Evolutionary conservation across 345 rosid genomes (phyloP).

Genomic region (Durio zibethinus): DNA sequence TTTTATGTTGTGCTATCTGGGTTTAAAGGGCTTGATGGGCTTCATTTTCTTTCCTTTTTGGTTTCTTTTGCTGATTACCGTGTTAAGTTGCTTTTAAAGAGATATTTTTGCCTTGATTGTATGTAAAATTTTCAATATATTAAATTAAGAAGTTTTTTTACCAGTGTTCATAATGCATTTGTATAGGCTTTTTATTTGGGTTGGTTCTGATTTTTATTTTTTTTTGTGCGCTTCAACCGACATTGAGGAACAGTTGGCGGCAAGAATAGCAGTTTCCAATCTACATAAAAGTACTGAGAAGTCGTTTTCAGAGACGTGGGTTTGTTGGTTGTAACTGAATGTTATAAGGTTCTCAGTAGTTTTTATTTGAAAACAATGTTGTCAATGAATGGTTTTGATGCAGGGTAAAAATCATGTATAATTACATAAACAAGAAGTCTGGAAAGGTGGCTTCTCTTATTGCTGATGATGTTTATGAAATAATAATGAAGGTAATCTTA

Average conservation of each 20-base stretch:
- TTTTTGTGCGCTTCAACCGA: neutral
- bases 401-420: constrained; percentile 61
- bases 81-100: neutral
- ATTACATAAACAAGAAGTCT: constrained; percentile 48
- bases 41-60: neutral
- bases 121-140: neutral
- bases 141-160: too few relatives aligned
- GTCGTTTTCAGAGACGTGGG: constrained; percentile 71
- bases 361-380: neutral
- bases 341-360: neutral
- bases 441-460: constrained; percentile 56
- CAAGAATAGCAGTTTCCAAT: constrained; percentile 68
- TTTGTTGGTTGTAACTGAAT: neutral
- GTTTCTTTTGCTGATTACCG: neutral
- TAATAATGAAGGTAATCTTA: constrained; percentile 46
- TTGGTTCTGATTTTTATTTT: neutral
- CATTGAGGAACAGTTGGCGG: constrained; percentile 50
- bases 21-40: neutral
- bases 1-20: neutral
- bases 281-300: constrained; percentile 68
- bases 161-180: neutral
- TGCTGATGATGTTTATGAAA: constrained; percentile 67
- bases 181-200: neutral
- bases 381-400: constrained; percentile 1
- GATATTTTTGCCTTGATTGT: neutral